Conservation (phyloP, 305 asterid species). For the Ilex paraguariensis region DNA sequence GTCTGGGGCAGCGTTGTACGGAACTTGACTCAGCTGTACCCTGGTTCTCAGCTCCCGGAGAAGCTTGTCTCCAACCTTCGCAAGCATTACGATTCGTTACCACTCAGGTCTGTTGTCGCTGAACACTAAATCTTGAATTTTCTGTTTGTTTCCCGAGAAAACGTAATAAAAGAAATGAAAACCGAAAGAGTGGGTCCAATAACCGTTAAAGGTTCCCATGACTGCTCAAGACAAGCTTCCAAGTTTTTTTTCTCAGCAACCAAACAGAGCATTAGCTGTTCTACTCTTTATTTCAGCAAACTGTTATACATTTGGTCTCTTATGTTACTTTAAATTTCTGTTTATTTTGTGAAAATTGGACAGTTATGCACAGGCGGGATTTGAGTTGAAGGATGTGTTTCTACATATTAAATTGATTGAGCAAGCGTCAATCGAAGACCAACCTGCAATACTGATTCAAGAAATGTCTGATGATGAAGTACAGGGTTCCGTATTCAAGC, state of each 20-base stretch:
- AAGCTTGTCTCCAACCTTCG: slow-evolving; percentile 86
- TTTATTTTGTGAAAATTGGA: slow-evolving; percentile 6
- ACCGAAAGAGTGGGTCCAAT: background rate
- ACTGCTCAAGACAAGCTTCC: background rate
- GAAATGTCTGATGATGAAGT: slow-evolving; percentile 60
- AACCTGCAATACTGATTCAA: slow-evolving; percentile 73
- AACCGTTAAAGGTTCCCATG: background rate
- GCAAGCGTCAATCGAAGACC: slow-evolving; percentile 69
- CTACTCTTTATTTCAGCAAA: background rate
- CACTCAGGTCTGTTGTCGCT: slow-evolving; percentile 52
- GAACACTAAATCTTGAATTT: too few species aligned
- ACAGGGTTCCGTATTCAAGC: slow-evolving; percentile 56
- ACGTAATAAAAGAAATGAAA: too few species aligned
- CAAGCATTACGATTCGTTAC: slow-evolving; percentile 90
- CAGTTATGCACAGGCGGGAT: slow-evolving; percentile 90
- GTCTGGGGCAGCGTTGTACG: slow-evolving; percentile 86
- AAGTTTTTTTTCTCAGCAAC: background rate
- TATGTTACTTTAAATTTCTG: background rate
- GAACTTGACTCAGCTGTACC: slow-evolving; percentile 91
- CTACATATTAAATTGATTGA: slow-evolving; percentile 88
- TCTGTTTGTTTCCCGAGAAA: too few species aligned
- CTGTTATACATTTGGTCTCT: too few species aligned
- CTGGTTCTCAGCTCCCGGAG: slow-evolving; percentile 94
- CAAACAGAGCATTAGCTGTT: background rate
- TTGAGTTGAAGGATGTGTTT: slow-evolving; percentile 95